Evolutionary conservation across 345 rosid species (phyloP).

Genomic region (Populus alba): DNA sequence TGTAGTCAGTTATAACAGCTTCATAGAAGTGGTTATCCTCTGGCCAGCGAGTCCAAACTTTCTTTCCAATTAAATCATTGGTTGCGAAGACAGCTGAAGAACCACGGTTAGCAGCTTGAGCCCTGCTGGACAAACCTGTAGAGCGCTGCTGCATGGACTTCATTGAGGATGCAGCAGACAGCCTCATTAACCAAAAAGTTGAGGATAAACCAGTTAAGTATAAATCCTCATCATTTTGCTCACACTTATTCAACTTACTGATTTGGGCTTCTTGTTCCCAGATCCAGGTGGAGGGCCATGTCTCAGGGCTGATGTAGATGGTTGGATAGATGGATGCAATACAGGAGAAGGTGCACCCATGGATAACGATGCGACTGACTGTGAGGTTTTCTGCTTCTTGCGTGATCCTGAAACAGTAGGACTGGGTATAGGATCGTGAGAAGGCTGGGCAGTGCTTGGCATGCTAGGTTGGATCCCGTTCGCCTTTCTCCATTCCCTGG

Average conservation of each 20-base stretch:
- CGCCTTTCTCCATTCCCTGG: constrained; percentile 92
- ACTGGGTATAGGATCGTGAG: constrained; percentile 69
- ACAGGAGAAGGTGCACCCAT: constrained; percentile 76
- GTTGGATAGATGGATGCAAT: constrained; percentile 68
- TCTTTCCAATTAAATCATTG: constrained; percentile 72
- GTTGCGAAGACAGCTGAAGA: constrained; percentile 47
- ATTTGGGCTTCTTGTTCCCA: constrained; percentile 73
- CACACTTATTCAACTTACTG: constrained; percentile 49
- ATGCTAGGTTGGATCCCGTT: constrained; percentile 61
- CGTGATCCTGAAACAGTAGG: constrained; percentile 85
- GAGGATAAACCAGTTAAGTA: neutral
- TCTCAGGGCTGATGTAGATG: constrained; percentile 75
- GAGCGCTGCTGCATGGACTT: constrained; percentile 69
- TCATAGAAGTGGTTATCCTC: constrained; percentile 85
- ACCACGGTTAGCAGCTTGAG: constrained; percentile 48
- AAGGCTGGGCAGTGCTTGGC: constrained; percentile 56
- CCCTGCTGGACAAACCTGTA: constrained; percentile 61
- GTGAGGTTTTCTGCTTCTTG: constrained; percentile 80
- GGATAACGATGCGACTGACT: constrained; percentile 72
- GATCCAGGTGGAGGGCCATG: constrained; percentile 69
- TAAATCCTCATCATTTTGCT: constrained; percentile 4
- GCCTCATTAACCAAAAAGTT: constrained; percentile 22
- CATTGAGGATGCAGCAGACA: constrained; percentile 38
- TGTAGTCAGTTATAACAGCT: constrained; percentile 79
- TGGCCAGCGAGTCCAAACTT: constrained; percentile 99